These are phyloP conservation scores for Sarcocystis neurona DNA, from an alignment of 169 alveolate genomes.

Conservation along the genomic window DNA sequence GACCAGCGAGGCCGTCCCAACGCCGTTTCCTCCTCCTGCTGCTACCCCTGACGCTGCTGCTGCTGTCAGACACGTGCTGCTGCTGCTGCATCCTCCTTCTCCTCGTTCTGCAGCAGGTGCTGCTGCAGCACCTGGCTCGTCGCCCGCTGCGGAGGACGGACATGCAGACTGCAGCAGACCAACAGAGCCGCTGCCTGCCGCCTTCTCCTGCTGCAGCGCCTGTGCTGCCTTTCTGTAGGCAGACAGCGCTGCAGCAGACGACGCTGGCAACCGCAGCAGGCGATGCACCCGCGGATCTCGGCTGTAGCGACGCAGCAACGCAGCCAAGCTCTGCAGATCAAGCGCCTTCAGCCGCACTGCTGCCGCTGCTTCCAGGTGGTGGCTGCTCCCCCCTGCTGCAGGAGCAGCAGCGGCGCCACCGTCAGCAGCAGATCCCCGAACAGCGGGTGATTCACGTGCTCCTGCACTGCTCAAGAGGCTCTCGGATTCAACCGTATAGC, in stretches of 20 bases:
- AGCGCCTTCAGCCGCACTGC: constrained; percentile 19
- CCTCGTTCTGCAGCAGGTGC: constrained; percentile 17
- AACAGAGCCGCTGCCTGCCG: too few species aligned
- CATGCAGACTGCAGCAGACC: not conserved
- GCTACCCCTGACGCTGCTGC: not conserved
- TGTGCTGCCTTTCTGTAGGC: too few species aligned
- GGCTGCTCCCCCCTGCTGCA: too few species aligned
- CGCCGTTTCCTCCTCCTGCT: not conserved
- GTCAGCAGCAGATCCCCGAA: too few species aligned
- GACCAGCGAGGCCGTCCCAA: not conserved
- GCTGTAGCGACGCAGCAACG: constrained; percentile 29
- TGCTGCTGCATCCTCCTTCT: not conserved
- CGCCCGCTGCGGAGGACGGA: constrained; percentile 1
- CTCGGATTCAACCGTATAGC: too few species aligned
- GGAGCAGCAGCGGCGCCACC: too few species aligned
- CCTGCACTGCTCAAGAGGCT: too few species aligned
- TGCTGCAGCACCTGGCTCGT: not conserved
- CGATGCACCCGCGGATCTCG: constrained; percentile 23
- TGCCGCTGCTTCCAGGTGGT: not conserved
- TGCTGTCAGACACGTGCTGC: not conserved
- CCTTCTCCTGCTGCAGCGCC: too few species aligned
- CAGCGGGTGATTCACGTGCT: too few species aligned
- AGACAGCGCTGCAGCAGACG: too few species aligned
- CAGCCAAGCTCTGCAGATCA: not conserved
- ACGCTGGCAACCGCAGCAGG: constrained; percentile 31